Base-by-base conservation (phyloP, 2,329 filamentous ascomycete species). In the Kalmusia sp. region DNA sequence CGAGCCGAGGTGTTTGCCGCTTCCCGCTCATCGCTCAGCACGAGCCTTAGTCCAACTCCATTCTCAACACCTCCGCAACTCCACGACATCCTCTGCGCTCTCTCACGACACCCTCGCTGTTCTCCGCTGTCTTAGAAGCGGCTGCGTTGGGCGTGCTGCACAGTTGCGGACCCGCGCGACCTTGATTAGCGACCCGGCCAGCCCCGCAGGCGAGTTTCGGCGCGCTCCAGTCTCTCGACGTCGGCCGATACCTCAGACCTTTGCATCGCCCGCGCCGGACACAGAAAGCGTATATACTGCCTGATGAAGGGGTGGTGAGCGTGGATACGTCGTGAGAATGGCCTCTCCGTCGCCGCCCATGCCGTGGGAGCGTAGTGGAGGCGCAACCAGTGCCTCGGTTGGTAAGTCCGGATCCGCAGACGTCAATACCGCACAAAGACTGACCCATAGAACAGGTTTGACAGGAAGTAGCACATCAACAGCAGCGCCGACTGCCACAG, bases 301-400 rank as follows among this genome's bases (percentile, higher is more conserved):
- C 62, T 64, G 55, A 59, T 58, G 59, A 60, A 52, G 52, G 59
- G 54, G 57, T 57, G 59, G 62, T 67, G 64, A 71, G 55, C 55
- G 52, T 55, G 56, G 47, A 62, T 49, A 56, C 33, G 14, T 34
- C 22, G 25, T 30, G 38, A 48, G 40, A 60, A 86, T 86, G 83
- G 82, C 83, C 68, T 79, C 82, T 62, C 79, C 80, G 61, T 97
- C 93, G 76, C 95, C 95, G 71, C 95, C 95, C 51, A 99, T 99
- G 79, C 95, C 95, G 40, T 99, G 95, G 95, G 95, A 99, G 79
- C 86, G 89, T 75, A 84, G 88, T 62, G 89, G 88, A 76, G 84
- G 85, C 57, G 81, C 76, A 52, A 74, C 71, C 33, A 73, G 71
- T 62, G 69, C 71, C 62, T 73, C 71, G 59, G 71, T 73, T 58